Evolutionary conservation across 129 eudicot genomes (phyloP), one percentile per base, ranked within the genome.

Genomic region (Kitagawia praeruptora): DNA sequence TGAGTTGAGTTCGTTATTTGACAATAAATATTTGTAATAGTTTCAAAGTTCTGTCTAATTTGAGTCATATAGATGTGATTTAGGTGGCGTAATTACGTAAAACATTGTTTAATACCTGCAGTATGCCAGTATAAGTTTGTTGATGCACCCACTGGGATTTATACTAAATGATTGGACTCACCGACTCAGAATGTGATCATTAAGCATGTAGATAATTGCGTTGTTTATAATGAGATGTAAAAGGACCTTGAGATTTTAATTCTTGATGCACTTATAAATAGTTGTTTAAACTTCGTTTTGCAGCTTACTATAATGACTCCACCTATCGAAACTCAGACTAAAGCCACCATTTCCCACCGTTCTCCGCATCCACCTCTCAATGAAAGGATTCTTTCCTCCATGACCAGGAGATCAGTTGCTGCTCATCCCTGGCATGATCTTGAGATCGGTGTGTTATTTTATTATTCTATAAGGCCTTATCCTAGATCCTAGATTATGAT

Each of bases 391-490:
- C 87, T 93, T 79, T 89, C 98, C 53, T 91, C 98, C 85, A 84
- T 93, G 94, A 83, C 90, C 78, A 89, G 90, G 83, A 93, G 91
- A 85, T 86, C 91, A 75, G 98, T 91, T 80, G 97, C 98, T 81
- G 98, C 98, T 53, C 98, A 93, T 87, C 98, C 97, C 45, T 93
- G 98, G 98, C 98, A 93, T 82, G 98, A 91, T 91, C 97, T 93
- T 75, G 97, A 93, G 83, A 93, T 93, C 49, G 98, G 97, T 88
- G 87, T 64, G 41, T 77, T 49, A 78, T 64, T 44, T 40, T 25
- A 44, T 10, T 74, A 74, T 37, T 18, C 0, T 25, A n/a, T 37
- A 14, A 31, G 73, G 41, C 40, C 31, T 66, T 23, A 48, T 69
- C 18, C 42, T 80, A 4, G 48, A 42, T 72, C 51, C 42, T 80